Evolutionary conservation across 495 filamentous ascomycete species (phyloP), one percentile per base, ranked within the genome.

Genomic region (Cladorrhinum samala): DNA sequence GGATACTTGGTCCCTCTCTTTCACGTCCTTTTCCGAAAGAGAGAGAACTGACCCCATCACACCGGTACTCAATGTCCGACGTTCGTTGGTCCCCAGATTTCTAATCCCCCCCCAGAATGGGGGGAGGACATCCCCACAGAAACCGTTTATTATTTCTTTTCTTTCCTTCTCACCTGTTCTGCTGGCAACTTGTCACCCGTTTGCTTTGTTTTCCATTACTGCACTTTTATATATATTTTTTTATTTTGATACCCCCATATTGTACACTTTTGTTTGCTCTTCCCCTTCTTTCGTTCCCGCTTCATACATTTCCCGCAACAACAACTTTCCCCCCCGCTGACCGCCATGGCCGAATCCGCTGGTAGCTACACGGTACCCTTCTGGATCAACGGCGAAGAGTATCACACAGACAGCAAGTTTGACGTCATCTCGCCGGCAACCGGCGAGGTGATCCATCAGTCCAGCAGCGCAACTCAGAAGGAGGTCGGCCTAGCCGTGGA

Each of bases 331-430:
- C 46, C 14, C 46, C 11, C 25, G 19, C 1, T 50, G 20, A 27
- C 11, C 48, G 23, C 24, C 52, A 65, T 59, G 55, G 56, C 50
- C 30, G 21, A 55, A 36, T 38, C 42, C 37, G 40, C 46, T 24
- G 17, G 25, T 38, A 24, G 27, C 18, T 68, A 70, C 56, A 67
- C 66, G 1, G 70, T 87, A 18, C 89, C 89, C 37, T 83, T 93
- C 59, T 75, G 85, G 49, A 87, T 92, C 71, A 81, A 84, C 56
- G 85, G 85, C 68, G 74, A 85, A 63, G 83, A 87, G 50, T 68
- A 81, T 48, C 71, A 73, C 43, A 80, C 80, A 20, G 61, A 77
- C 9, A 74, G 73, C 46, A 83, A 78, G 16, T 92, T 88, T 71
- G 74, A 82, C 40, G 81, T 95, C 46, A 68, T 70, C 49, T 83